Conservation (phyloP, 139 green algal genomes). For the Chlorella sorokiniana region DNA sequence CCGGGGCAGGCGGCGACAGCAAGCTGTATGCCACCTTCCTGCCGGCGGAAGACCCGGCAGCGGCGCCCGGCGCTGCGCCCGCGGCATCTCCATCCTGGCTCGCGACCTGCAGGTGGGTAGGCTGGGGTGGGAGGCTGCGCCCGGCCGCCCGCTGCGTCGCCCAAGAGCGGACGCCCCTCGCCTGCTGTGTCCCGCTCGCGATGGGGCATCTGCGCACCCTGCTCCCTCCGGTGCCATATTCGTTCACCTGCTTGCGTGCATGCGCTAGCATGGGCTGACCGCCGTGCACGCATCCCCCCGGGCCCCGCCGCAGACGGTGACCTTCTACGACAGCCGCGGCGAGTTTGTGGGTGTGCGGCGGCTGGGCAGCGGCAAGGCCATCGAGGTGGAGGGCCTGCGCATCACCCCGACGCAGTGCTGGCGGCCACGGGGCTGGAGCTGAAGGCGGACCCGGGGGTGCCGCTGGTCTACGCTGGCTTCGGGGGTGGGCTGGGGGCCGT, state of each 20-base stretch:
- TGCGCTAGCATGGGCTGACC: not conserved
- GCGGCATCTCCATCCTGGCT: slow-evolving; percentile 84
- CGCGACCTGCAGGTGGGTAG: slow-evolving; percentile 77
- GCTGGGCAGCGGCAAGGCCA: slow-evolving; percentile 81
- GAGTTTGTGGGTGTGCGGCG: slow-evolving; percentile 93
- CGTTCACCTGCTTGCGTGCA: not conserved
- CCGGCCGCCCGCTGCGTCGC: slow-evolving; percentile 12
- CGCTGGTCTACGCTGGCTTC: slow-evolving; percentile 94
- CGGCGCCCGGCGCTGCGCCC: slow-evolving; percentile 37
- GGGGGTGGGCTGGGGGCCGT: slow-evolving; percentile 53
- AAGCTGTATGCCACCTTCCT: slow-evolving; percentile 85
- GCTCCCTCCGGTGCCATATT: too few species aligned
- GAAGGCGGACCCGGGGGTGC: slow-evolving; percentile 95
- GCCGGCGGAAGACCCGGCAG: slow-evolving; percentile 50
- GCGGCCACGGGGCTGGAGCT: slow-evolving; percentile 87
- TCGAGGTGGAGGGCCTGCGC: slow-evolving; percentile 84
- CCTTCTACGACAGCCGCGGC: slow-evolving; percentile 89
- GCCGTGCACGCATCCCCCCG: not conserved
- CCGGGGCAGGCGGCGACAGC: slow-evolving; percentile 38
- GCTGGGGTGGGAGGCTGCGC: not conserved
- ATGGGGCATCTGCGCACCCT: too few species aligned
- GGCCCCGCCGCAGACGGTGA: slow-evolving; percentile 69
- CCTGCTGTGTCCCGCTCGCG: too few species aligned
- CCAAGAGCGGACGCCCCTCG: not conserved
- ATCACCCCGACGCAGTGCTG: slow-evolving; percentile 60